Percentiles rank a stretch among this genome's conserved stretches.
phyloP scores from a whole-genome alignment of 208 protist species.

The Trypanosomatidae sp. region DNA sequence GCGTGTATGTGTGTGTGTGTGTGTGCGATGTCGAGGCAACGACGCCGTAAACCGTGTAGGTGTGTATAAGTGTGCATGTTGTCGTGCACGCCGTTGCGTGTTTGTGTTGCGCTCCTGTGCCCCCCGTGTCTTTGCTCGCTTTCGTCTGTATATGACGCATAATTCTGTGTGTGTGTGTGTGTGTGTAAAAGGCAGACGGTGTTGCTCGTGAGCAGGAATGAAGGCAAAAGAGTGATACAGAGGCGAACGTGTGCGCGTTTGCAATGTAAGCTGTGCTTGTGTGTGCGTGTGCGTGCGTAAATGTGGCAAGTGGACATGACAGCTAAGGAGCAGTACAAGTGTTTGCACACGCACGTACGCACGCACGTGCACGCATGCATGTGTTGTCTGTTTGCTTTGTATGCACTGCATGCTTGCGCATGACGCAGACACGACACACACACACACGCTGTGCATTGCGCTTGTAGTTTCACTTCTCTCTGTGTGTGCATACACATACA shows the following conservation, averaged over 20 bases:
- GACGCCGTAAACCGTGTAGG: not conserved
- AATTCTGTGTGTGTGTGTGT: not conserved
- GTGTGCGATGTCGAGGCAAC: not conserved
- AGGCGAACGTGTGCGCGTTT: no score
- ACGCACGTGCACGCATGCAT: not conserved
- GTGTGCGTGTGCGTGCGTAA: no score
- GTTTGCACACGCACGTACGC: not conserved
- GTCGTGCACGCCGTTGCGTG: not conserved
- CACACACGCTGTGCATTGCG: not conserved
- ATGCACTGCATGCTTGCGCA: not conserved
- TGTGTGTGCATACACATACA: not conserved
- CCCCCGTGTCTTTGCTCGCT: not conserved
- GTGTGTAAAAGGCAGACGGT: not conserved
- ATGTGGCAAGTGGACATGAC: not conserved
- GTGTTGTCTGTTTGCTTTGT: not conserved
- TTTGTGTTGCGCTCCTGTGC: not conserved
- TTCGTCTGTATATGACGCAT: not conserved
- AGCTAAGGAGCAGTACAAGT: not conserved
- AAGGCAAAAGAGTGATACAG: no score
- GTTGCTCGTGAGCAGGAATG: not conserved
- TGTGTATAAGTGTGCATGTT: no score
- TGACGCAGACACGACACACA: not conserved
- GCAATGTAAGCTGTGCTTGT: no score
- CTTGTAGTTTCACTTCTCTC: not conserved
- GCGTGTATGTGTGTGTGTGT: slow-evolving; percentile 2